These are phyloP conservation scores for Magnolia officinalis DNA, from an alignment of 164 flowering plant species.

Conservation along the genomic window DNA sequence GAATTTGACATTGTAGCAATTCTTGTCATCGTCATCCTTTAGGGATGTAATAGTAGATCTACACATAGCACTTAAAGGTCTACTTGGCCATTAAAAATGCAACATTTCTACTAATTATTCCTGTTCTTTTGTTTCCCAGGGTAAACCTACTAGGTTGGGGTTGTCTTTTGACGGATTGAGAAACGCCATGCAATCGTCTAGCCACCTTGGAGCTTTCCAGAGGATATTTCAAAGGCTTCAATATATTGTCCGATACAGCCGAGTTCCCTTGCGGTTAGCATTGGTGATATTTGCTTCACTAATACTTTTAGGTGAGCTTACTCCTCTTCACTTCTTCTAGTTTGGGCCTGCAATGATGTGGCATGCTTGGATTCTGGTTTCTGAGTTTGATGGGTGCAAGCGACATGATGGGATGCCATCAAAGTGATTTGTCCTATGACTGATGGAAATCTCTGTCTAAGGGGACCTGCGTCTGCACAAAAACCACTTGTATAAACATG, in stretches of 20 bases:
- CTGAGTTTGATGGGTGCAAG: neutral
- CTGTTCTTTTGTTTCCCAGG: conserved; percentile 11
- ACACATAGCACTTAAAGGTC: too few species aligned
- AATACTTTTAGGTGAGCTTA: conserved; percentile 19
- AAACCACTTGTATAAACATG: neutral
- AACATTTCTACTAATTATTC: neutral
- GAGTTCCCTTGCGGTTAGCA: conserved; percentile 9
- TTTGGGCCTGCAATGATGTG: neutral
- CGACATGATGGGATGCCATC: neutral
- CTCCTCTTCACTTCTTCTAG: neutral
- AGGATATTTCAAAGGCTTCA: conserved; percentile 14
- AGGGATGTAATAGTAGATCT: too few species aligned
- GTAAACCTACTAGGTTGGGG: conserved; percentile 9
- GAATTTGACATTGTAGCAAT: too few species aligned
- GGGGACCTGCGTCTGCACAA: neutral
- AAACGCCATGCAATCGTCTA: conserved; percentile 8
- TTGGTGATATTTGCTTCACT: conserved; percentile 13
- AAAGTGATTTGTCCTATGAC: neutral
- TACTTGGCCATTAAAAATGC: too few species aligned
- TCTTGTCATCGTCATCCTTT: neutral
- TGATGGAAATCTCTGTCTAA: neutral
- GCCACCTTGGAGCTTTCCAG: conserved; percentile 11
- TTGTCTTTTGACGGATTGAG: conserved; percentile 12
- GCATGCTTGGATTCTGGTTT: neutral
- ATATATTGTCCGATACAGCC: conserved; percentile 11